Base-by-base conservation (phyloP, 2,329 filamentous ascomycete genomes). In the Diaporthe sp. region DNA sequence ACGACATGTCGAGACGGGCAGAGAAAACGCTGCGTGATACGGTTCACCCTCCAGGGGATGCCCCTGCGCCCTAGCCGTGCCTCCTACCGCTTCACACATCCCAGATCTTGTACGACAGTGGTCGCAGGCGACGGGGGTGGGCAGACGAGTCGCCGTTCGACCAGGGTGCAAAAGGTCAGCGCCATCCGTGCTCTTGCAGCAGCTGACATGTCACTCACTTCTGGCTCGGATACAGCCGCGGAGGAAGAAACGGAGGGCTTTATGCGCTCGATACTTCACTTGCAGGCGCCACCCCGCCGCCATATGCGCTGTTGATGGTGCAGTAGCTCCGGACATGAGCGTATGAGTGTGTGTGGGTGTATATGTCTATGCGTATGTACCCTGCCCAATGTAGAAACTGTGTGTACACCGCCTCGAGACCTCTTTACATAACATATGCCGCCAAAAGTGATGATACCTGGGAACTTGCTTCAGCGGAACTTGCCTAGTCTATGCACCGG, bases 121-220 rank as follows among this genome's bases (percentile, higher is more conserved):
- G 55, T 12, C 55, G 44, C 68, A 37, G 42, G n/a, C 12, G 53
- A 32, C 37, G 42, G 13, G 13, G 42, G 68, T 71, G 68, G 68
- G 44, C 58, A 66, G 61, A 51, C 22, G 30, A 22, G 61, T 8
- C 8, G 44, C 30, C 56, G 69, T 27, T 22, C 56, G 53, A 53
- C 56, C 17, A 71, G 69, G 30, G 32, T 61, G 27, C 30, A 30
- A 61, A 17, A 63, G n/a, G 55, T 32, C 30, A 53, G 69, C 30
- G 63, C 63, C 63, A 51, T 39, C 63, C 30, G 63, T 17, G 61
- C 61, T 50, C 42, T 35, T 51, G 44, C 61, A 66, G 63, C 61
- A 66, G 44, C 42, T 66, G 63, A 66, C 63, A 12, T 66, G 63
- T 66, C 63, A 66, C 63, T 66, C 63, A 51, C 63, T 25, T 66